Percentiles rank a stretch among this genome's conserved stretches.
Evolutionary conservation across 176 grass and related monocot species (phyloP).

Genomic region (Lolium perenne): DNA sequence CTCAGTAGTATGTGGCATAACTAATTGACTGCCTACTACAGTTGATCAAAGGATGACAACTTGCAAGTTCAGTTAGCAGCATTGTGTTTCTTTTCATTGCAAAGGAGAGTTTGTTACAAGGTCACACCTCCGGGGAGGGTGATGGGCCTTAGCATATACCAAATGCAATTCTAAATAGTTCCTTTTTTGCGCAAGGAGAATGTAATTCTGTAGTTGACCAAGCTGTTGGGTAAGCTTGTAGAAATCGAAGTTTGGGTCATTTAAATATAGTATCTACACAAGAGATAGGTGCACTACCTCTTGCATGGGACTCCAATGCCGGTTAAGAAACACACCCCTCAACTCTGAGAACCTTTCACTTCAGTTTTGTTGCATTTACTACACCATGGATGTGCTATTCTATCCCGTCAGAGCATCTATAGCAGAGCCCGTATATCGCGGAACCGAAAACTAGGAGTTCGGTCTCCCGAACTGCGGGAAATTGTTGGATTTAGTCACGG

Average conservation of each 20-base stretch:
- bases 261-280: background rate
- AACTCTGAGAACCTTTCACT: background rate
- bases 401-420: background rate
- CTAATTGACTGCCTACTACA: background rate
- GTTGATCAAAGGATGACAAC: background rate
- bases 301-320: background rate
- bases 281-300: background rate
- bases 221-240: background rate
- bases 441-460: too few relatives aligned
- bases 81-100: too few relatives aligned
- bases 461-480: too few relatives aligned
- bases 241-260: background rate
- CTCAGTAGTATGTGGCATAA: background rate
- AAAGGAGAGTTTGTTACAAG: too few relatives aligned
- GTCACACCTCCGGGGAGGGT: too few relatives aligned
- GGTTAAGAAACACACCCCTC: conserved; percentile 1
- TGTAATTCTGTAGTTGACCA: background rate
- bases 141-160: background rate
- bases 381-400: background rate
- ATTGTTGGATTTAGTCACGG: too few relatives aligned
- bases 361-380: background rate
- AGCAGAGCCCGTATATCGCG: too few relatives aligned
- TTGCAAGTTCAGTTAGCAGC: background rate
- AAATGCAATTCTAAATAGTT: background rate
- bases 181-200: background rate